Conservation (phyloP, 2,329 filamentous ascomycete species). For the Macrophomina pseudophaseolina region DNA sequence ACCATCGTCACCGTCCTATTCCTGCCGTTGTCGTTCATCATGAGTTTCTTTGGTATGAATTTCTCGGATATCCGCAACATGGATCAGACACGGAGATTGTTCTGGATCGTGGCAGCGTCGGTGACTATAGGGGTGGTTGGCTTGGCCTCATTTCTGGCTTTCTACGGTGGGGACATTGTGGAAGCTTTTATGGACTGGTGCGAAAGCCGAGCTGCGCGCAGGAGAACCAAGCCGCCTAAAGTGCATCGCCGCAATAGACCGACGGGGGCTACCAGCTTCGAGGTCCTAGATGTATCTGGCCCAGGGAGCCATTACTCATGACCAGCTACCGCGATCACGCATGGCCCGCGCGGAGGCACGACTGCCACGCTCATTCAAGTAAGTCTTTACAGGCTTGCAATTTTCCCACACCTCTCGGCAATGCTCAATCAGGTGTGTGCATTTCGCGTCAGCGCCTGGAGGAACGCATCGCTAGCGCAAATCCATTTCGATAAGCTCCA, state of each 20-base stretch:
- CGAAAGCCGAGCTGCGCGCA: slow-evolving; percentile 34
- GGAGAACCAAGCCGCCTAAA: slow-evolving; percentile 4
- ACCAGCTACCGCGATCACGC: neutral
- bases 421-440: too few species aligned
- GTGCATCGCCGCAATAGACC: slow-evolving; percentile 15
- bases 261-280: slow-evolving; percentile 32
- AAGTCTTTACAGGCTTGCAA: too few species aligned
- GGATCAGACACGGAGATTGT: slow-evolving; percentile 44
- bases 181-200: slow-evolving; percentile 46
- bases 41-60: slow-evolving; percentile 53
- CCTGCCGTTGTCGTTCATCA: slow-evolving; percentile 51
- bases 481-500: too few species aligned
- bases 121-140: slow-evolving; percentile 32
- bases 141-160: slow-evolving; percentile 47
- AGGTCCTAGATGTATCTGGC: slow-evolving; percentile 33
- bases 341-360: too few species aligned
- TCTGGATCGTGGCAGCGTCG: slow-evolving; percentile 48
- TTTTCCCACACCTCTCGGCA: too few species aligned
- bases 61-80: slow-evolving; percentile 48
- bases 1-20: slow-evolving; percentile 53
- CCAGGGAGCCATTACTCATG: slow-evolving; percentile 17
- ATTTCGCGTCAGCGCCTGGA: too few species aligned
- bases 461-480: too few species aligned
- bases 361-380: too few species aligned
- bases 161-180: slow-evolving; percentile 46